Evolutionary conservation across 148 eudicot species (phyloP).

Genomic region (Selenicereus undatus): DNA sequence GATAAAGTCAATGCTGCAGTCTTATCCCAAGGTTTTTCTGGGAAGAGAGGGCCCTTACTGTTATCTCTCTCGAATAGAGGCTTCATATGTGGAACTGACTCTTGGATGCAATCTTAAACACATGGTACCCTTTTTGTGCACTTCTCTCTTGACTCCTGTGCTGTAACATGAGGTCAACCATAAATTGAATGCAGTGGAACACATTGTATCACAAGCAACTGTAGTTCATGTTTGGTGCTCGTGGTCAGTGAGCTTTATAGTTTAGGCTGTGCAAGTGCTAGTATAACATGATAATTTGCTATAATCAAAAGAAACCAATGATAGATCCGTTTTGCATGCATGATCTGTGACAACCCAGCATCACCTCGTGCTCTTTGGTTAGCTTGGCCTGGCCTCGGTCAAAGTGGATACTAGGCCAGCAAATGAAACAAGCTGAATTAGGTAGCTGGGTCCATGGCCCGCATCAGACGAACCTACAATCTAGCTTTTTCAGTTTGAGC

Average conservation of each 20-base stretch:
- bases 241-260: background rate
- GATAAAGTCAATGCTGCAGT: conserved; percentile 67
- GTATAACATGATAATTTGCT: background rate
- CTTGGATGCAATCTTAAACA: conserved; percentile 86
- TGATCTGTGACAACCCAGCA: background rate
- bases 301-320: background rate
- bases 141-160: background rate
- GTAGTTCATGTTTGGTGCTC: background rate
- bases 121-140: conserved; percentile 48
- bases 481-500: background rate
- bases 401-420: background rate
- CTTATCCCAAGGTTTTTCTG: conserved; percentile 74
- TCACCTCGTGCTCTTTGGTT: background rate
- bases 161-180: background rate
- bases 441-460: background rate
- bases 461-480: background rate
- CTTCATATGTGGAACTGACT: conserved; percentile 75
- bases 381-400: background rate
- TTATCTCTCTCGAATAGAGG: conserved; percentile 68
- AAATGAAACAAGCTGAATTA: no score
- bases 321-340: background rate
- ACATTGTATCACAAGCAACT: background rate
- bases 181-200: background rate
- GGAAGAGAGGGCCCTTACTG: conserved; percentile 86
- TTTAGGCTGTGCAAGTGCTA: background rate